Percentiles rank a stretch among this genome's conserved stretches.
Evolutionary conservation across 2,329 filamentous ascomycete genomes (phyloP).

Genomic region (Fusarium domesticum): DNA sequence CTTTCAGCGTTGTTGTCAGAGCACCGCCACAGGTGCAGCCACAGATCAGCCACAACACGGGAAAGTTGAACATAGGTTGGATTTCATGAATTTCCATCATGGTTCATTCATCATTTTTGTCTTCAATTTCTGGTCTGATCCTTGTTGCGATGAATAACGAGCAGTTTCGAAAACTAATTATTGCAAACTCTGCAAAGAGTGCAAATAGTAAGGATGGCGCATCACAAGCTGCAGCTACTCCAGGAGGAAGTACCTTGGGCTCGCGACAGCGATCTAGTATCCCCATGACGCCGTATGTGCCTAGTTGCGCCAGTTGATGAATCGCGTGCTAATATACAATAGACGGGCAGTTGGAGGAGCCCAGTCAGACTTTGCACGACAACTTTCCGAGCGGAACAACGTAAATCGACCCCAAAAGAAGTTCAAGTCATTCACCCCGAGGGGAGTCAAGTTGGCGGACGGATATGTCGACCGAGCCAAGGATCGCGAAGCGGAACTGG

Average conservation of each 20-base stretch:
- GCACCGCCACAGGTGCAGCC: no score
- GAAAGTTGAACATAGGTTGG: no score
- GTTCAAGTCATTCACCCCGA: conserved; percentile 75
- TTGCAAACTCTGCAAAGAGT: conserved; percentile 44
- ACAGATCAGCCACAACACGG: no score
- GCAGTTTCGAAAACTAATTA: conserved; percentile 81
- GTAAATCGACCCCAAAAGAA: conserved; percentile 61
- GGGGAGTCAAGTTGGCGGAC: conserved; percentile 72
- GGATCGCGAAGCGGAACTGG: conserved; percentile 53
- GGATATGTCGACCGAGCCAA: conserved; percentile 84
- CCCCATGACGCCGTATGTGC: conserved; percentile 84
- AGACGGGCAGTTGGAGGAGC: conserved; percentile 61
- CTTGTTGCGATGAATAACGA: conserved; percentile 78
- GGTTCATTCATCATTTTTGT: conserved; percentile 1
- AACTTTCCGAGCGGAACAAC: conserved; percentile 72
- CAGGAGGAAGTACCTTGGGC: conserved; percentile 56
- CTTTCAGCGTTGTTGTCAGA: no score
- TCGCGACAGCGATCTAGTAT: conserved; percentile 78
- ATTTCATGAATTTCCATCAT: neutral
- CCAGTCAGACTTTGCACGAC: conserved; percentile 73
- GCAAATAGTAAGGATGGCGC: conserved; percentile 44
- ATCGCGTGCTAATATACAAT: conserved; percentile 22
- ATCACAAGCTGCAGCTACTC: conserved; percentile 34
- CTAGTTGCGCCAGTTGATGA: neutral
- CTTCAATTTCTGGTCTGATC: neutral